A percentile compares a stretch with the other conserved stretches of the same genome.
These are phyloP conservation scores for Eutrema yunnanense DNA, from an alignment of 345 rosid genomes.

Conservation along the genomic window DNA sequence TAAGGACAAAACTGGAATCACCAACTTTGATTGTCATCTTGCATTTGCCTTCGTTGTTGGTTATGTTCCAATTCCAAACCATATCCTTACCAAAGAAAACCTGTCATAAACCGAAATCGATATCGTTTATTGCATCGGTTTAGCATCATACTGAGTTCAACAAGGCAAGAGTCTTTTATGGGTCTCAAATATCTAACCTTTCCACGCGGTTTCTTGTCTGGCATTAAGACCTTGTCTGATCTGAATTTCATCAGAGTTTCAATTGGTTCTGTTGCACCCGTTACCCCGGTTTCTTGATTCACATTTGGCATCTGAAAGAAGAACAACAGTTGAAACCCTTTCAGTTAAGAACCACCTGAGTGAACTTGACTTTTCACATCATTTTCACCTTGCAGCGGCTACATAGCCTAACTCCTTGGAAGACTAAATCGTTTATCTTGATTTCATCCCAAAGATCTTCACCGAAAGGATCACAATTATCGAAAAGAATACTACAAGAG, in stretches of 20 bases:
- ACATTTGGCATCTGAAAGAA: constrained; percentile 57
- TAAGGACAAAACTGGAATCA: constrained; percentile 50
- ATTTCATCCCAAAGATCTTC: constrained; percentile 86
- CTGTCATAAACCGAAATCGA: constrained; percentile 30
- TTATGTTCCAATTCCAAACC: constrained; percentile 43
- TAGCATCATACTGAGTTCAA: neutral
- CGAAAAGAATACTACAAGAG: constrained; percentile 53
- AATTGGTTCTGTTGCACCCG: constrained; percentile 55
- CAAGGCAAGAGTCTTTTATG: neutral
- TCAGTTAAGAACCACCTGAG: neutral
- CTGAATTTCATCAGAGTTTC: constrained; percentile 57
- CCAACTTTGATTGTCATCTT: constrained; percentile 63
- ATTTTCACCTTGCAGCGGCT: constrained; percentile 77
- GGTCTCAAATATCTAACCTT: constrained; percentile 38
- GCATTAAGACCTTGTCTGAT: constrained; percentile 67
- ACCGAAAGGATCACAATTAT: constrained; percentile 62
- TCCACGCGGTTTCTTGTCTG: constrained; percentile 56
- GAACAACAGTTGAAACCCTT: neutral
- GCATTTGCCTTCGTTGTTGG: constrained; percentile 31
- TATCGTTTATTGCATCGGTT: neutral
- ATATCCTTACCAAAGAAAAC: constrained; percentile 75
- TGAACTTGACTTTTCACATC: neutral
- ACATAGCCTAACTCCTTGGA: constrained; percentile 67
- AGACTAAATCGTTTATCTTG: constrained; percentile 42
- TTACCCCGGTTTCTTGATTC: constrained; percentile 63